These are phyloP conservation scores for Rhododendron ferrugineum DNA, from an alignment of 148 eudicot species.

Conservation along the genomic window DNA sequence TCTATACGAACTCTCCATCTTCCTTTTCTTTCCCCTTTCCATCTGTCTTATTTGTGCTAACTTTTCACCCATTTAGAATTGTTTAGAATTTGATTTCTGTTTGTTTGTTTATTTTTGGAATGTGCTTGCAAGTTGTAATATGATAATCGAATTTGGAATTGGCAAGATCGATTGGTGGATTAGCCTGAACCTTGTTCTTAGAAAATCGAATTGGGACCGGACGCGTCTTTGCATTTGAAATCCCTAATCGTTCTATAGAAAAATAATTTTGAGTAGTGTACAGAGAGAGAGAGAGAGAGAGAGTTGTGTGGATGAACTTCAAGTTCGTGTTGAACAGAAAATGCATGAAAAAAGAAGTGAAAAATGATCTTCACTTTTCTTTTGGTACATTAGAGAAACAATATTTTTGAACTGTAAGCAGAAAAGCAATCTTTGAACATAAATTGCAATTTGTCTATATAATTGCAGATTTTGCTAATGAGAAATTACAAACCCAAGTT, in stretches of 20 bases:
- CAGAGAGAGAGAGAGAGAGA: background rate
- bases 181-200: background rate
- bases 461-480: background rate
- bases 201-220: background rate
- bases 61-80: no score
- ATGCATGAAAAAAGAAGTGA: background rate
- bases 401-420: background rate
- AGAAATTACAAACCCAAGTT: background rate
- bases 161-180: slow-evolving; percentile 22
- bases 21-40: no score
- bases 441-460: background rate
- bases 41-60: no score
- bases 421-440: background rate
- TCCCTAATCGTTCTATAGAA: background rate
- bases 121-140: slow-evolving; percentile 20
- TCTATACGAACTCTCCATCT: no score
- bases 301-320: background rate
- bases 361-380: background rate
- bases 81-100: no score
- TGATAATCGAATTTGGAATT: slow-evolving; percentile 5
- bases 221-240: background rate
- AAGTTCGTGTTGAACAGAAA: background rate
- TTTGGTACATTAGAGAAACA: background rate
- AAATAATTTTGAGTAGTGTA: slow-evolving; percentile 8
- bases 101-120: background rate